Evolutionary conservation across 2,329 filamentous ascomycete genomes (phyloP).

Genomic region (Apiospora hydei): DNA sequence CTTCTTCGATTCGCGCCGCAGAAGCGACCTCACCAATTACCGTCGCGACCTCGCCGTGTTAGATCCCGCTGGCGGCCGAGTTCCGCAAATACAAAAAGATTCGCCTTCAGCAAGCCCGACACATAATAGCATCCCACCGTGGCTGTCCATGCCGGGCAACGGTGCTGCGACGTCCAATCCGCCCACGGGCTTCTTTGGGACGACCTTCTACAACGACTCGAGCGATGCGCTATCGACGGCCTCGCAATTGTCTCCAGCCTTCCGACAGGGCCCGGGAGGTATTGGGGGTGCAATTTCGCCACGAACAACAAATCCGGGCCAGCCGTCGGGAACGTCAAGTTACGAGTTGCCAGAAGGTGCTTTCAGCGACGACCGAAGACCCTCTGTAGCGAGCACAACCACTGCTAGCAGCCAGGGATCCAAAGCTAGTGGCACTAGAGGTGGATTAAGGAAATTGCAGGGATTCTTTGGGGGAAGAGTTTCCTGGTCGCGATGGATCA

Average conservation of each 20-base stretch:
- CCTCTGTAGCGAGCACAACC: conserved; percentile 87
- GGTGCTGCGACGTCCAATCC: conserved; percentile 44
- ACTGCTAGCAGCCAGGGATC: conserved; percentile 87
- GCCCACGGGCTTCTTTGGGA: conserved; percentile 49
- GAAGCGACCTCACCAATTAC: conserved; percentile 72
- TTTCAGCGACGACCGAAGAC: conserved; percentile 77
- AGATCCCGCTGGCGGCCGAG: conserved; percentile 64
- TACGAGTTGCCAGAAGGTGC: conserved; percentile 68
- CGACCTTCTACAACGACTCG: conserved; percentile 78
- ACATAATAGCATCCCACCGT: conserved; percentile 50
- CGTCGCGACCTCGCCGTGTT: conserved; percentile 75
- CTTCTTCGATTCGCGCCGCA: conserved; percentile 61
- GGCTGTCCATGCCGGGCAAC: conserved; percentile 64
- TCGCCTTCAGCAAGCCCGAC: conserved; percentile 62
- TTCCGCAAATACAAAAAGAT: conserved; percentile 66
- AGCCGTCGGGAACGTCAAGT: conserved; percentile 46
- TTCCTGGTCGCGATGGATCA: conserved; percentile 75
- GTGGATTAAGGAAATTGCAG: conserved; percentile 82
- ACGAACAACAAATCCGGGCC: conserved; percentile 45
- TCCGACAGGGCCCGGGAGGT: conserved; percentile 48
- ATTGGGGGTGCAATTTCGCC: conserved; percentile 35
- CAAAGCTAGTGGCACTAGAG: conserved; percentile 72
- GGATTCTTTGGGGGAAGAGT: conserved; percentile 95
- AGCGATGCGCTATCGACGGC: conserved; percentile 70
- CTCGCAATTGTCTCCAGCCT: conserved; percentile 75